Evolutionary conservation across 2,329 filamentous ascomycete genomes (phyloP).

Genomic region (Cryphonectria japonica): DNA sequence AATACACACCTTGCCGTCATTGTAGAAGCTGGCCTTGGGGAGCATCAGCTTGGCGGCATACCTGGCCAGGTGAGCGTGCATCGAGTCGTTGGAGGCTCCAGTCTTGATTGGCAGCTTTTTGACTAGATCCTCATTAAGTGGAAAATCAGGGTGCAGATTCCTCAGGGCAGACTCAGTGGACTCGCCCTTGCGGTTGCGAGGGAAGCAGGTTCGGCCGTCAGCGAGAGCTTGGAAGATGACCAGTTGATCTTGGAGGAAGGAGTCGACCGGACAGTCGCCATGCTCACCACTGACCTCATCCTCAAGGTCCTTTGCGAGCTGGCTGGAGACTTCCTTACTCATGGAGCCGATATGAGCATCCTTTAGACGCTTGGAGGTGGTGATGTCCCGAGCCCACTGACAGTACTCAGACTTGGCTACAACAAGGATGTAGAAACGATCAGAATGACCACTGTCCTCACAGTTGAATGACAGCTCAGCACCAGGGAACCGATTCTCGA

Average conservation of each 20-base stretch:
- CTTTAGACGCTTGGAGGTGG: slow-evolving; percentile 35
- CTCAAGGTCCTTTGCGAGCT: slow-evolving; percentile 50
- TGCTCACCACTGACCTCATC: slow-evolving; percentile 43
- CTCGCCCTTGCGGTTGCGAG: slow-evolving; percentile 25
- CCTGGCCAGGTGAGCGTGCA: slow-evolving; percentile 18
- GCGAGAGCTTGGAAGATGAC: slow-evolving; percentile 64
- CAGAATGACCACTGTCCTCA: slow-evolving; percentile 54
- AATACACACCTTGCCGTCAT: slow-evolving; percentile 18
- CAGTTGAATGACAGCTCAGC: slow-evolving; percentile 50
- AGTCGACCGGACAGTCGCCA: slow-evolving; percentile 54
- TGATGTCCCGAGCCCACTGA: slow-evolving; percentile 54
- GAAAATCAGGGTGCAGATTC: background rate
- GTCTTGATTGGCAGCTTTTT: slow-evolving; percentile 4
- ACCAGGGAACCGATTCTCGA: slow-evolving; percentile 48
- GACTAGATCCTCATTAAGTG: background rate
- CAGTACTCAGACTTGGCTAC: slow-evolving; percentile 55
- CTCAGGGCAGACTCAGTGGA: slow-evolving; percentile 3
- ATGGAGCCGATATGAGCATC: slow-evolving; percentile 35
- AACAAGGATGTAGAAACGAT: slow-evolving; percentile 59
- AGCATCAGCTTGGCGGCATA: slow-evolving; percentile 16
- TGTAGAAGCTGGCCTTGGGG: slow-evolving; percentile 13
- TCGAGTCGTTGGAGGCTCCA: slow-evolving; percentile 11
- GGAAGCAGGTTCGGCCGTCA: slow-evolving; percentile 55
- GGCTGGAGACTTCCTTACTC: slow-evolving; percentile 45
- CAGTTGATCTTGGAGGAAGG: slow-evolving; percentile 64